A percentile compares a stretch with the other conserved stretches of the same genome.
phyloP scores from a whole-genome alignment of 2,329 filamentous ascomycete genomes.

The Epichloe hybrida region DNA sequence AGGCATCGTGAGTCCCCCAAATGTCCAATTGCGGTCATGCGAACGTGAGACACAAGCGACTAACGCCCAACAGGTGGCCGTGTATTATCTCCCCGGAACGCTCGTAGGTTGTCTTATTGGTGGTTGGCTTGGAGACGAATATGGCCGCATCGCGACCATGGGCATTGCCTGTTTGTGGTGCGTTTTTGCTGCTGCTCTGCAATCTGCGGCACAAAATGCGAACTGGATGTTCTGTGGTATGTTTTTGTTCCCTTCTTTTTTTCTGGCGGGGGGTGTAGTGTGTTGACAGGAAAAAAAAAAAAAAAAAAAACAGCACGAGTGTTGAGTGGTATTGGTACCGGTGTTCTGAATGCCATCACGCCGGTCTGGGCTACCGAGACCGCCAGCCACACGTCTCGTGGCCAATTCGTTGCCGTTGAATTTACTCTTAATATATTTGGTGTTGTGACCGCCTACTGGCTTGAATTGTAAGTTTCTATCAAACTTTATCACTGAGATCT shows the following conservation, averaged over 20 bases:
- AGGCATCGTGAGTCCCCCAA: conserved; percentile 24
- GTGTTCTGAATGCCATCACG: conserved; percentile 34
- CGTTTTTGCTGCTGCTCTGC: conserved; percentile 47
- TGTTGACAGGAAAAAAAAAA: background rate
- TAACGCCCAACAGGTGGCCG: conserved; percentile 16
- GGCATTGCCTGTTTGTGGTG: conserved; percentile 44
- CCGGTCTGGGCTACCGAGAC: conserved; percentile 35
- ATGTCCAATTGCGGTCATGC: background rate
- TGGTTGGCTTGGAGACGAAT: conserved; percentile 35
- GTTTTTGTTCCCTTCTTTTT: background rate
- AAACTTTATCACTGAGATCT: background rate
- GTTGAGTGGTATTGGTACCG: conserved; percentile 38
- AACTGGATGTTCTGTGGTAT: conserved; percentile 56
- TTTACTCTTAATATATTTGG: conserved; percentile 64
- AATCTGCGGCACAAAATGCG: conserved; percentile 51
- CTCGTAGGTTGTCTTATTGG: conserved; percentile 37
- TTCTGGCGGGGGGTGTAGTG: no score
- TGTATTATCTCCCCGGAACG: conserved; percentile 35
- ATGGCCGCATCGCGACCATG: conserved; percentile 44
- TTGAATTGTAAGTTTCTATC: conserved; percentile 27
- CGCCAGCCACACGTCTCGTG: conserved; percentile 39
- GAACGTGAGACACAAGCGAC: background rate
- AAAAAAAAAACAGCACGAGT: conserved; percentile 26
- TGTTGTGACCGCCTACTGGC: conserved; percentile 48
- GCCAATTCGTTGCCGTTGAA: conserved; percentile 57